Evolutionary conservation across 2,329 filamentous ascomycete genomes (phyloP).

Genomic region (Penicillium sp.): DNA sequence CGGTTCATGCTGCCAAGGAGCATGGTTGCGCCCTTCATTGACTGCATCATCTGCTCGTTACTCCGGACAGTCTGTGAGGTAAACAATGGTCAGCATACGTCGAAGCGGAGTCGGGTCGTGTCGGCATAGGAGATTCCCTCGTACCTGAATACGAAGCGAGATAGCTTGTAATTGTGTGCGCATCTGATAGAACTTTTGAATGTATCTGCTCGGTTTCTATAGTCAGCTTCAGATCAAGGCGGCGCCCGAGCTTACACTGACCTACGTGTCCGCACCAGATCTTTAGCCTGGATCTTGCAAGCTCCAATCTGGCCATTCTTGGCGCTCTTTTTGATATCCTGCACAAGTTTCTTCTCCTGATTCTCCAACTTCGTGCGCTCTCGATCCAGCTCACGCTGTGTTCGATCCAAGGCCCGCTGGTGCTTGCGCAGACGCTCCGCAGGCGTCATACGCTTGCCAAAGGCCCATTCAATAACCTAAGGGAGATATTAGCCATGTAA

Average conservation of each 20-base stretch:
- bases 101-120: background rate
- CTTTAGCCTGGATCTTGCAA: constrained; percentile 97
- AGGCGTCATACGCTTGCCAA: constrained; percentile 98
- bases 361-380: constrained; percentile 95
- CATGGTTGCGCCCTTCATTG: constrained; percentile 95
- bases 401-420: constrained; percentile 94
- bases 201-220: constrained; percentile 61
- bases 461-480: constrained; percentile 98
- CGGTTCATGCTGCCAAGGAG: constrained; percentile 95
- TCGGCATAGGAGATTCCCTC: constrained; percentile 7
- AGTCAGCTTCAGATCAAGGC: constrained; percentile 1
- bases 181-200: constrained; percentile 99
- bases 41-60: constrained; percentile 99
- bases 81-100: constrained; percentile 9
- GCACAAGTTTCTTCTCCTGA: constrained; percentile 94
- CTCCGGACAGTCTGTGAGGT: constrained; percentile 78
- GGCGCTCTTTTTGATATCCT: constrained; percentile 96
- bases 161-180: constrained; percentile 95
- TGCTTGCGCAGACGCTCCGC: constrained; percentile 67
- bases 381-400: constrained; percentile 91
- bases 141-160: constrained; percentile 86
- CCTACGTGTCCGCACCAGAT: constrained; percentile 86
- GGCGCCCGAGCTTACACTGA: constrained; percentile 34
- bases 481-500: constrained; percentile 16
- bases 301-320: constrained; percentile 99